Percentiles rank a stretch among this genome's conserved stretches.
phyloP scores from a whole-genome alignment of 495 filamentous ascomycete genomes.

The Xylaria scruposa region DNA sequence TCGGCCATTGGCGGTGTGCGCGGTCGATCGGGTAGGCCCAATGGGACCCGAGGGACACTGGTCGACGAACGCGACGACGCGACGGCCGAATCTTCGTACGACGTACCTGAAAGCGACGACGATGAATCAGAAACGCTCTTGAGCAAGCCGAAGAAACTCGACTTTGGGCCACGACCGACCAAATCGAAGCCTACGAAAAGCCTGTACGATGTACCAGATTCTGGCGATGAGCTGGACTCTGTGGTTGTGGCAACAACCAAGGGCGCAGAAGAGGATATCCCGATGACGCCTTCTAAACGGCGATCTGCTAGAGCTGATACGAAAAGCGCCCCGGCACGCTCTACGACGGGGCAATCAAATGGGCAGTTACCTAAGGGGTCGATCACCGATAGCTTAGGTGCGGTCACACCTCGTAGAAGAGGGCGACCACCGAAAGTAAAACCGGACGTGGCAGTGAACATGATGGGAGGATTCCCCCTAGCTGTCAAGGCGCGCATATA shows the following conservation, averaged over 20 bases:
- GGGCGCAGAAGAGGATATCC: conserved; percentile 22
- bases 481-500: conserved; percentile 22
- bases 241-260: neutral
- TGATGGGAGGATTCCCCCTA: neutral
- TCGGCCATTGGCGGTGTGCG: conserved; percentile 35
- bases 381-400: neutral
- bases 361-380: conserved; percentile 1
- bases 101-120: conserved; percentile 35
- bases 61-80: conserved; percentile 18
- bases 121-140: conserved; percentile 30
- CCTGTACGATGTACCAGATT: conserved; percentile 52
- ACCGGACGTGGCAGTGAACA: neutral
- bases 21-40: conserved; percentile 18
- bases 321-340: conserved; percentile 22
- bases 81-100: conserved; percentile 27
- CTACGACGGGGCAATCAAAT: neutral
- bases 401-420: conserved; percentile 33
- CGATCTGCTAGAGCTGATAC: conserved; percentile 24
- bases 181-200: conserved; percentile 30
- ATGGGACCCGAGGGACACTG: conserved; percentile 13
- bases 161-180: conserved; percentile 29
- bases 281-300: conserved; percentile 28
- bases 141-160: conserved; percentile 28
- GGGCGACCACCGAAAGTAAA: conserved; percentile 34
- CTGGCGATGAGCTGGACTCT: conserved; percentile 40